Evolutionary conservation across 2,329 filamentous ascomycete genomes (phyloP).

Genomic region (Aureobasidium uvarum): DNA sequence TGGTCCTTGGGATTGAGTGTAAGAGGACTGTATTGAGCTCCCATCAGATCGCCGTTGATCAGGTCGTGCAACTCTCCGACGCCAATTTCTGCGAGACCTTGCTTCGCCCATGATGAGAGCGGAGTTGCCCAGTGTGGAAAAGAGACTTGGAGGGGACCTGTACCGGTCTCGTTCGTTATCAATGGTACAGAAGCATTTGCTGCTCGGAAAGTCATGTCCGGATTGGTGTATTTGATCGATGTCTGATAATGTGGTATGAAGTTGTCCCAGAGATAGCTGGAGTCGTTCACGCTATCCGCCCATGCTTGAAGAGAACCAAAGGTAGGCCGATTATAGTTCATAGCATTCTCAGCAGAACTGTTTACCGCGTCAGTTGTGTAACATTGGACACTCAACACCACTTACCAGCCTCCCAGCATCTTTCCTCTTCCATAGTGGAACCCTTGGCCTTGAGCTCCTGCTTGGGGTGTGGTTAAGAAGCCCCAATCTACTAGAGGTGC

Average conservation of each 20-base stretch:
- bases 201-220: constrained; percentile 31
- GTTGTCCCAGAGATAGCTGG: constrained; percentile 36
- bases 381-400: background rate
- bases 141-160: constrained; percentile 37
- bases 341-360: constrained; percentile 32
- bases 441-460: constrained; percentile 10
- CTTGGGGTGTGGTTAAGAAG: constrained; percentile 33
- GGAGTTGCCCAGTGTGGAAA: constrained; percentile 35
- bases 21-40: constrained; percentile 28
- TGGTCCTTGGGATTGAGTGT: constrained; percentile 33
- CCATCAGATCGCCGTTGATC: constrained; percentile 30
- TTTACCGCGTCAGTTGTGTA: background rate
- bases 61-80: constrained; percentile 34
- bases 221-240: constrained; percentile 30
- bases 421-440: constrained; percentile 37
- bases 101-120: constrained; percentile 35
- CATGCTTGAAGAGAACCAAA: constrained; percentile 38
- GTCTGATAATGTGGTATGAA: constrained; percentile 32
- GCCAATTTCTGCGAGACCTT: constrained; percentile 35
- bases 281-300: constrained; percentile 41
- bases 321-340: constrained; percentile 37
- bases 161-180: constrained; percentile 29
- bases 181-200: constrained; percentile 35
- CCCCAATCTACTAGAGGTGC: constrained; percentile 36
- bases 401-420: constrained; percentile 33